Conservation (phyloP, 805 yeast genomes). For the Myxozyma melibiosi region DNA sequence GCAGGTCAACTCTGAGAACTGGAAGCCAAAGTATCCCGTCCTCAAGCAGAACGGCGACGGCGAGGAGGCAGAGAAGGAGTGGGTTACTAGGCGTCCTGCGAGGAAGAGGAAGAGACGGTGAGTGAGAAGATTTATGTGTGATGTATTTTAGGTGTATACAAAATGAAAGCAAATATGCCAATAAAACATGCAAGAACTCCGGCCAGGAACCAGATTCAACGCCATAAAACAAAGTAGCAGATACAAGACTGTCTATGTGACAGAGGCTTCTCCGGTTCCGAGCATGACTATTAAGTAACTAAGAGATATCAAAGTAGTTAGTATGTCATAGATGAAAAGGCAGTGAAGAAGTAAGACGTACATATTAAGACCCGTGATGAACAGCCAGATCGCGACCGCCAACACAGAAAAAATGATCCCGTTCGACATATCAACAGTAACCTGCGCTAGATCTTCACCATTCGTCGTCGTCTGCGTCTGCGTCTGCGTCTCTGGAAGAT, state of each 20-base stretch:
- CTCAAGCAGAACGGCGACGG: neutral
- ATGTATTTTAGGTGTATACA: neutral
- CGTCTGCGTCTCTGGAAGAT: neutral
- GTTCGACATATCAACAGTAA: conserved; percentile 49
- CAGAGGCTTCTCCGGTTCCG: conserved; percentile 47
- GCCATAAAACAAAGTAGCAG: neutral
- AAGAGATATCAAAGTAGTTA: neutral
- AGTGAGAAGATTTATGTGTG: too few species aligned
- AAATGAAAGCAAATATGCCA: neutral
- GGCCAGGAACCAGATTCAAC: neutral
- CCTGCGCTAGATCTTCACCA: neutral
- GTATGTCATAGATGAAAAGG: neutral
- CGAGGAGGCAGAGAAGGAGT: too few species aligned
- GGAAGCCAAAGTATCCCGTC: conserved; percentile 9
- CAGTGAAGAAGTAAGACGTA: conserved; percentile 44
- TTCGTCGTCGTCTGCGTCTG: neutral
- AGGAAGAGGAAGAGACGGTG: too few species aligned
- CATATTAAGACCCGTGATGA: conserved; percentile 67
- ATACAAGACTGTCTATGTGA: neutral
- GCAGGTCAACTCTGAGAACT: conserved; percentile 19
- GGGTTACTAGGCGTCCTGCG: too few species aligned
- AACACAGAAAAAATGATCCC: conserved; percentile 56
- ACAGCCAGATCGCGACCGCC: conserved; percentile 66
- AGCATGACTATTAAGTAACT: conserved; percentile 50
- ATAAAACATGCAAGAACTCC: neutral